Evolutionary conservation across 306 rosid species (phyloP), one percentile per base, ranked within the genome.

Genomic region (Casuarina cunninghamiana): DNA sequence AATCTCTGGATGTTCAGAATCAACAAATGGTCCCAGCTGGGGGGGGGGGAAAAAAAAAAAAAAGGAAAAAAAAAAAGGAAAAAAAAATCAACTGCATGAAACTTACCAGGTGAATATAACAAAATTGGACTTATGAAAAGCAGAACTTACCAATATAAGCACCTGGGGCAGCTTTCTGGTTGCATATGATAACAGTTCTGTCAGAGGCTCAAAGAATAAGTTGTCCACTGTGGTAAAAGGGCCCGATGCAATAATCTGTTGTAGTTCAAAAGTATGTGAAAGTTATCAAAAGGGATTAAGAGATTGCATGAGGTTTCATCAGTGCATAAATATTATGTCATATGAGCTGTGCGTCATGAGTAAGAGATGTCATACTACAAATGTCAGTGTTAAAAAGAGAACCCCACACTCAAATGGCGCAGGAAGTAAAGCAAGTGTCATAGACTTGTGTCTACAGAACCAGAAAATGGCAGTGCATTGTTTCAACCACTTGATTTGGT

Each of bases 21-120:
- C 99, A 71, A 93, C 58, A 88, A 91, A 95, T 63, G 99, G 99
- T 63, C 99, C 99, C 60, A 95, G 84, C 99, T 95, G 90, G 26
- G 26, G 35, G 77, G 42, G n/a, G n/a, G 67, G 35, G 77, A 46
- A 80, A 76, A 84, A 75, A 26, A 26, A 26, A 26, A 26, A 26
- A 26, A 26, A 26, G 1, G 1, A 0, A 26, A 26, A 26, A 26
- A 26, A 26, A 26, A 26, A 26, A 26, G 32, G 0, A 26, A 77
- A 39, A 13, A 49, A 67, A 38, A 16, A n/a, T 84, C 57, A 81
- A 77, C 77, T 53, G 69, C 55, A 57, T 16, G 73, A 69, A 73
- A 67, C 77, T 66, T 76, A 49, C 57, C 63, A 32, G 15, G 37
- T 21, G 9, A 45, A 78, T 48, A n/a, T 21, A 79, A 61, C 71